Conservation (phyloP, 2,329 filamentous ascomycete species). For the Neoascochyta sp. region DNA sequence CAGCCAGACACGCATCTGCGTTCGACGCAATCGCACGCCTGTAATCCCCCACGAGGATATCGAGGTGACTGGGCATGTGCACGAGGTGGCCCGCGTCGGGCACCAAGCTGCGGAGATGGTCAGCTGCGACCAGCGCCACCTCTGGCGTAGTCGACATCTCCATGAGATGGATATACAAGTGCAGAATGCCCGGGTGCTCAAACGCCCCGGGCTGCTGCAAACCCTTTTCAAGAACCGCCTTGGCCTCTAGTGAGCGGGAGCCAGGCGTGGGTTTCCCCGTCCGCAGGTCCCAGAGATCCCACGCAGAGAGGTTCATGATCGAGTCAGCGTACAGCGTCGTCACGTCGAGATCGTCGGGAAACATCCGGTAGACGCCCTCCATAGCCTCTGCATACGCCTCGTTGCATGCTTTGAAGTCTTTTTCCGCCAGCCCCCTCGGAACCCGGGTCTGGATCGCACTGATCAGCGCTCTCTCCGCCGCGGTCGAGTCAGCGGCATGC, state of each 20-base stretch:
- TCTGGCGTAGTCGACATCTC: conserved; percentile 71
- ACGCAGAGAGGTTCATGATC: conserved; percentile 63
- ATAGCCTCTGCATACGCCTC: conserved; percentile 60
- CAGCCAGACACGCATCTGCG: conserved; percentile 61
- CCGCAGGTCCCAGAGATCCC: conserved; percentile 60
- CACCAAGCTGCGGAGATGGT: conserved; percentile 60
- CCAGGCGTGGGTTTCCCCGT: conserved; percentile 55
- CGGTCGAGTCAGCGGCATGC: conserved; percentile 37
- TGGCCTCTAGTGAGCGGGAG: conserved; percentile 57
- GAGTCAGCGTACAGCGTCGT: conserved; percentile 61
- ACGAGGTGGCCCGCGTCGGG: conserved; percentile 68
- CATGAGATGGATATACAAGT: conserved; percentile 74
- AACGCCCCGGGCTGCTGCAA: conserved; percentile 49
- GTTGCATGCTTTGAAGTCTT: conserved; percentile 53
- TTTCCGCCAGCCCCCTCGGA: conserved; percentile 45
- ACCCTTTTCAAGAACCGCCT: conserved; percentile 56
- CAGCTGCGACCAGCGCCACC: conserved; percentile 56
- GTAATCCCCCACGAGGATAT: conserved; percentile 71
- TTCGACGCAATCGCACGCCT: conserved; percentile 64
- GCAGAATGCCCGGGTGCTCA: conserved; percentile 65
- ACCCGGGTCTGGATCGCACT: conserved; percentile 51
- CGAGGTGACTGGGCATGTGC: conserved; percentile 76
- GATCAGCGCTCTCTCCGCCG: conserved; percentile 61
- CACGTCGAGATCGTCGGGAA: conserved; percentile 59
- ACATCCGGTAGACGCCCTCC: conserved; percentile 52